Conservation (phyloP, 441 rosid species). For the Gossypium aridum region DNA sequence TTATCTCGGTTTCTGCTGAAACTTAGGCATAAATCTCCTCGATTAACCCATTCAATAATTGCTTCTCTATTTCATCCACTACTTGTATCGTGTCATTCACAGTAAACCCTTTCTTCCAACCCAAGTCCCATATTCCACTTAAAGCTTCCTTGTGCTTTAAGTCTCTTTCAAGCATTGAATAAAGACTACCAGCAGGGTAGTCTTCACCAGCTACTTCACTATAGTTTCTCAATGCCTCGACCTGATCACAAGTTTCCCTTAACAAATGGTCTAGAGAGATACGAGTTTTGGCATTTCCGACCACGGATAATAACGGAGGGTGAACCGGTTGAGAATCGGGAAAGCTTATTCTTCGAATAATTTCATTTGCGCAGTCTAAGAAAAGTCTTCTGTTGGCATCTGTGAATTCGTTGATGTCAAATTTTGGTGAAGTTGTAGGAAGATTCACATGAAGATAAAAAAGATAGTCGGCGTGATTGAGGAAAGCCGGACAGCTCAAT, state of each 20-base stretch:
- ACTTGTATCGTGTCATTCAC: slow-evolving; percentile 43
- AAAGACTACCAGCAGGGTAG: slow-evolving; percentile 28
- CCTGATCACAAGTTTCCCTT: slow-evolving; percentile 44
- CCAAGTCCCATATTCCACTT: slow-evolving; percentile 69
- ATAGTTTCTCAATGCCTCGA: slow-evolving; percentile 43
- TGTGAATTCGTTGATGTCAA: slow-evolving; percentile 1
- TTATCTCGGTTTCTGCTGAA: no score
- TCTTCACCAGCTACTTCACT: slow-evolving; percentile 21
- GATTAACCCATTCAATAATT: slow-evolving; percentile 46
- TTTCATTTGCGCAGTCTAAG: slow-evolving; percentile 63
- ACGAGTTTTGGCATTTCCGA: slow-evolving; percentile 21
- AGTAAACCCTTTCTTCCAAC: slow-evolving; percentile 64
- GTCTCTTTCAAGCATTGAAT: slow-evolving; percentile 51
- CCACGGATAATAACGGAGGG: slow-evolving; percentile 15
- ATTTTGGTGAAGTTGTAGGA: slow-evolving; percentile 17
- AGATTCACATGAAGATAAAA: slow-evolving; percentile 31
- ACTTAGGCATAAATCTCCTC: slow-evolving; percentile 40
- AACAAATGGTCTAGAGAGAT: slow-evolving; percentile 45
- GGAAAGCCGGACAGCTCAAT: slow-evolving; percentile 37
- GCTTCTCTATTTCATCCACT: slow-evolving; percentile 53
- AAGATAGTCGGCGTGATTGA: slow-evolving; percentile 39
- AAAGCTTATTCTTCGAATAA: slow-evolving; percentile 42
- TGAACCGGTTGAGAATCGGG: slow-evolving; percentile 25
- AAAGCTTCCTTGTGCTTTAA: slow-evolving; percentile 37
- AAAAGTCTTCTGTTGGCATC: slow-evolving; percentile 31